A percentile compares a stretch with the other conserved stretches of the same genome.
These are phyloP conservation scores for Hygrocybe coccinea DNA, from an alignment of 768 basidiomycete genomes.

Conservation along the genomic window DNA sequence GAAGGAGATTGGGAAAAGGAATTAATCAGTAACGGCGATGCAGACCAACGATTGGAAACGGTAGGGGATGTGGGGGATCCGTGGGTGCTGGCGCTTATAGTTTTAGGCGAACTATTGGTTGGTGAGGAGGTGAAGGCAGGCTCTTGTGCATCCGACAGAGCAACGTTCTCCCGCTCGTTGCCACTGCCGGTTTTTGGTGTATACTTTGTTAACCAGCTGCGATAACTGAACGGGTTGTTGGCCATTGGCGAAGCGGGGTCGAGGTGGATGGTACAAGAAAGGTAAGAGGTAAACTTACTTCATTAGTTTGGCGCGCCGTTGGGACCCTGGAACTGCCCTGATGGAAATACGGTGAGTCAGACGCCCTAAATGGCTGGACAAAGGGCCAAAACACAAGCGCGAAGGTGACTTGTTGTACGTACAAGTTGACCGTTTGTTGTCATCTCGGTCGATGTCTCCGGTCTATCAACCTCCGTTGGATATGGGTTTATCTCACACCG, in stretches of 20 bases:
- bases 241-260: neutral
- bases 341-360: no score
- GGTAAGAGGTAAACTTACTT: neutral
- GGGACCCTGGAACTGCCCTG: no score
- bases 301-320: neutral
- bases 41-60: conserved; percentile 33
- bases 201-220: neutral
- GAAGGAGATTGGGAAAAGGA: conserved; percentile 19
- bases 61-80: conserved; percentile 27
- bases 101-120: neutral
- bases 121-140: neutral
- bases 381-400: no score
- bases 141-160: neutral
- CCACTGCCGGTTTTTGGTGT: neutral
- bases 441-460: no score
- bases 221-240: neutral
- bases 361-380: no score
- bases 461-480: no score
- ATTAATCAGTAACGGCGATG: conserved; percentile 28
- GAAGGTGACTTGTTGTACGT: no score
- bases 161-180: neutral
- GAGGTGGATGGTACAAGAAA: neutral
- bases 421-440: no score
- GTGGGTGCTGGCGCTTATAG: conserved; percentile 11
- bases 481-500: no score